Evolutionary conservation across 495 filamentous ascomycete genomes (phyloP).

Genomic region (Podospora comata): DNA sequence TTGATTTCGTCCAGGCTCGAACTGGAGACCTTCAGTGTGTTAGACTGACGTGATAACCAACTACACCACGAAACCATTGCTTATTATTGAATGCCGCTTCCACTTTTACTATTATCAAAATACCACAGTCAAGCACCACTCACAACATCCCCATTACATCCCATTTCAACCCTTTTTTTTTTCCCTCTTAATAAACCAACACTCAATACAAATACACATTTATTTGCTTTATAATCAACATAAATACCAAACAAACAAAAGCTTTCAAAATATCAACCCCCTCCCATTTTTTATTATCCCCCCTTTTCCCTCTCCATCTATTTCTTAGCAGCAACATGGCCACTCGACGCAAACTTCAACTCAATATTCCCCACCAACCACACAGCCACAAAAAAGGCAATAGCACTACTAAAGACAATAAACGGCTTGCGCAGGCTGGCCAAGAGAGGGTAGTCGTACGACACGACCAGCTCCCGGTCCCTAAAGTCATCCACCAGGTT

Average conservation of each 20-base stretch:
- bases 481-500: constrained; percentile 87
- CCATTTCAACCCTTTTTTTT: background rate
- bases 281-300: constrained; percentile 24
- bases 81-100: background rate
- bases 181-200: background rate
- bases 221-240: background rate
- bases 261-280: constrained; percentile 7
- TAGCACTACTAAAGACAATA: constrained; percentile 69
- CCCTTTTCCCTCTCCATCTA: constrained; percentile 17
- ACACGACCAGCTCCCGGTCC: constrained; percentile 75
- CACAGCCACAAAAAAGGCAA: constrained; percentile 68
- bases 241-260: constrained; percentile 1
- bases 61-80: constrained; percentile 22
- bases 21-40: constrained; percentile 25
- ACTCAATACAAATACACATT: background rate
- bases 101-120: background rate
- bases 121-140: background rate
- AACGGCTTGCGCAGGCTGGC: constrained; percentile 84
- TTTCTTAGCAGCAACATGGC: constrained; percentile 27
- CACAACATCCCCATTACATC: background rate
- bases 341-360: constrained; percentile 39
- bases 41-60: constrained; percentile 24
- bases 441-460: constrained; percentile 77
- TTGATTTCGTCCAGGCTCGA: constrained; percentile 24
- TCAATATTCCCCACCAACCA: constrained; percentile 79